Evolutionary conservation across 805 yeast species (phyloP), one percentile per base, ranked within the genome.

Genomic region (Candida ficus): DNA sequence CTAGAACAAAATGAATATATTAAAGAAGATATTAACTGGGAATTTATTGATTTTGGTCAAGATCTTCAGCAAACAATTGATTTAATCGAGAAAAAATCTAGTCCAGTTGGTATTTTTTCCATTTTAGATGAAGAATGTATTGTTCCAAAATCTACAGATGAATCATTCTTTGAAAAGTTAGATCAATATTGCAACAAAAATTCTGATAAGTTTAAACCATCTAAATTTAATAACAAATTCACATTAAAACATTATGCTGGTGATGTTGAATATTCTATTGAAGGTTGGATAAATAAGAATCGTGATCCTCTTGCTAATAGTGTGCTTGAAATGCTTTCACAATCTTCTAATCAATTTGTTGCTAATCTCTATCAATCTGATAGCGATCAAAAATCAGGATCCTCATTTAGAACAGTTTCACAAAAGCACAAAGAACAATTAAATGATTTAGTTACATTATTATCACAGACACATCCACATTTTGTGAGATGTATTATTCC

Each of bases 401-500:
- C 74, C 0, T 64, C 78, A 41, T 75, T 78, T 52, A 70, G 86
- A 48, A 91, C 97, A 0, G 91, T 89, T 8, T 90, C 96, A 0
- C 85, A 79, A 47, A 80, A 86, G 42, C 97, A 93, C 57, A 86
- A 87, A 52, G 93, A 86, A 48, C 98, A 93, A 60, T 71, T 91
- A 28, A 64, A 62, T 17, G 72, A 75, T 23, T 67, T 93, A 37
- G 78, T 93, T 80, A 68, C 68, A 5, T 91, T 87, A 47, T 66
- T 93, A 17, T 69, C 77, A 3, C 66, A 76, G 11, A 93, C 99
- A 0, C 89, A 86, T 56, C 99, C 99, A 3, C 98, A 93, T 60
- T 93, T 93, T 58, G 97, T 93, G 19, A 77, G 99, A 52, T 93
- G 99, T 61, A 93, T 93, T 35, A 67, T 93, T 34, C 99, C 99